Evolutionary conservation across 2,329 filamentous ascomycete species (phyloP).

Genomic region (Emericellopsis cladophorae): DNA sequence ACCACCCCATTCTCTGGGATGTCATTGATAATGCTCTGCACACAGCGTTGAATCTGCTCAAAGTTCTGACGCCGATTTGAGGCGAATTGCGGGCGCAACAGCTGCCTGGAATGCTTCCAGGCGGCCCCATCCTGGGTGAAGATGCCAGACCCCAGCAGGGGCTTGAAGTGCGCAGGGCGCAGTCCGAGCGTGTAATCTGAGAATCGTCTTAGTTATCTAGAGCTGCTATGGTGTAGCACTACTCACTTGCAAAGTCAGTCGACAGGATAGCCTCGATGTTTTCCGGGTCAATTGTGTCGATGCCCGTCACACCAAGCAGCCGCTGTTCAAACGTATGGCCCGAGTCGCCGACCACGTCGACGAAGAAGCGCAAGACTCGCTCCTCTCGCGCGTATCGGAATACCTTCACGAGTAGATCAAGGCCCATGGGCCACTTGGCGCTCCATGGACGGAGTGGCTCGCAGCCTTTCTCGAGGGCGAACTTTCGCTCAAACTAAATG

Average conservation of each 20-base stretch:
- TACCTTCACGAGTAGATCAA: not conserved
- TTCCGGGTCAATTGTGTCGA: conserved; percentile 20
- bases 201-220: not conserved
- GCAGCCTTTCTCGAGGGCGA: not conserved
- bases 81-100: conserved; percentile 3
- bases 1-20: conserved; percentile 7
- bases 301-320: conserved; percentile 3
- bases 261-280: conserved; percentile 38
- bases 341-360: conserved; percentile 2
- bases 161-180: conserved; percentile 1
- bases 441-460: not conserved
- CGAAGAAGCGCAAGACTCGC: conserved; percentile 2
- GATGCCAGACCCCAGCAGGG: conserved; percentile 6
- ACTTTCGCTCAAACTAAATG: not conserved
- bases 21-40: not conserved
- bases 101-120: conserved; percentile 11
- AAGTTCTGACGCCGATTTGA: not conserved
- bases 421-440: not conserved
- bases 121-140: conserved; percentile 19
- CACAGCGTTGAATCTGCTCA: not conserved
- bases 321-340: conserved; percentile 4
- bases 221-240: conserved; percentile 19
- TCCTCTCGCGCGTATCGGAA: not conserved
- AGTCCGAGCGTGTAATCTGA: not conserved
- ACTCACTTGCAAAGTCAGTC: conserved; percentile 7